Conservation (phyloP, 228 moss, liverwort and hornwort species). For the Sphagnum fallax region DNA sequence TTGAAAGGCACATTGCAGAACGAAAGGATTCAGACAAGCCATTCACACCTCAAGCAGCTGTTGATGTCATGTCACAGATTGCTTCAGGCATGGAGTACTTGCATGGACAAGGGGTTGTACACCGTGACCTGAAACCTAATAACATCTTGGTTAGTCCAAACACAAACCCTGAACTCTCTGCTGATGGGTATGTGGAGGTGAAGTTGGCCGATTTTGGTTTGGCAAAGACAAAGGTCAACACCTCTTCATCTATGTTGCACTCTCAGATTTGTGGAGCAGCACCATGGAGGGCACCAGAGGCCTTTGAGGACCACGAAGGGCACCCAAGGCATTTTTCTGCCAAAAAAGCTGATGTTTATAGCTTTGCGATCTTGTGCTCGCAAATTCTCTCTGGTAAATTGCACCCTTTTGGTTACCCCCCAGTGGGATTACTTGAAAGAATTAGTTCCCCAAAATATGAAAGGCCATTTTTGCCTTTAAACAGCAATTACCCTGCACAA, state of each 20-base stretch:
- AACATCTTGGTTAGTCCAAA: slow-evolving; percentile 7
- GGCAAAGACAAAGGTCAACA: slow-evolving; percentile 5
- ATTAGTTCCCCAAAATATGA: too few relatives aligned
- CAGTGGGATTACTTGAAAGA: too few relatives aligned
- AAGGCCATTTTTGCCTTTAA: too few relatives aligned
- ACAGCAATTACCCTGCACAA: too few relatives aligned
- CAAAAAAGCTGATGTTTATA: slow-evolving; percentile 7
- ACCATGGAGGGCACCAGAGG: slow-evolving; percentile 1
- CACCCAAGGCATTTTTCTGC: not conserved
- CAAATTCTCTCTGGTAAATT: not conserved
- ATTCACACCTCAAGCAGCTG: not conserved
- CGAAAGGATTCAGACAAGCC: not conserved
- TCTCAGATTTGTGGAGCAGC: slow-evolving; percentile 5
- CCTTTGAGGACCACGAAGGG: not conserved
- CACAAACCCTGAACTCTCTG: too few relatives aligned
- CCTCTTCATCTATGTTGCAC: not conserved
- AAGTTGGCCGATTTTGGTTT: slow-evolving; percentile 23
- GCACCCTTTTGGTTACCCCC: too few relatives aligned
- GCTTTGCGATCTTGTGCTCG: slow-evolving; percentile 5
- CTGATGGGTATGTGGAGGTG: slow-evolving; percentile 6
- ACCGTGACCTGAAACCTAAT: slow-evolving; percentile 10
- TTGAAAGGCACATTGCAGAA: too few relatives aligned
- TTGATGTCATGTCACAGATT: slow-evolving; percentile 12
- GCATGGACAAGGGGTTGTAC: slow-evolving; percentile 7
- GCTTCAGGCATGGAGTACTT: slow-evolving; percentile 12